Conservation (phyloP, 306 rosid species). For the Dicorynia guianensis region DNA sequence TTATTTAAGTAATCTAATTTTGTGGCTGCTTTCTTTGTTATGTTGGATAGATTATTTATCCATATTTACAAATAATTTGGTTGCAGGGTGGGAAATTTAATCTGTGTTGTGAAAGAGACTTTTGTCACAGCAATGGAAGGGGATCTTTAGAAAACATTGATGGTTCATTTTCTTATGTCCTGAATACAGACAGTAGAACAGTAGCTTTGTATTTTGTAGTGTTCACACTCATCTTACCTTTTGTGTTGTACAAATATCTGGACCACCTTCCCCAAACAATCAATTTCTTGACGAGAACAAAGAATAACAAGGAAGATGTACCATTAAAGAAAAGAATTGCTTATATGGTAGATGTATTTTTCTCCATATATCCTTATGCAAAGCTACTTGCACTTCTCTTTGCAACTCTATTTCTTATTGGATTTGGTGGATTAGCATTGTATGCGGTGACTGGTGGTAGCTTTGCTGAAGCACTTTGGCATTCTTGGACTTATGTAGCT, state of each 20-base stretch:
- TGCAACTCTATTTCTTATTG: slow-evolving; percentile 90
- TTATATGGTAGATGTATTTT: slow-evolving; percentile 87
- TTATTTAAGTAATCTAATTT: background rate
- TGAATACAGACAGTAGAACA: slow-evolving; percentile 63
- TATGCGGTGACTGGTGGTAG: slow-evolving; percentile 91
- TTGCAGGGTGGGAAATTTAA: slow-evolving; percentile 65
- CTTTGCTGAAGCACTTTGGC: slow-evolving; percentile 96
- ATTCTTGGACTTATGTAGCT: slow-evolving; percentile 96
- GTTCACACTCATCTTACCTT: slow-evolving; percentile 68
- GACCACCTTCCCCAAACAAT: slow-evolving; percentile 71
- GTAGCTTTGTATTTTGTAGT: slow-evolving; percentile 73
- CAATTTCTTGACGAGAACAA: slow-evolving; percentile 59
- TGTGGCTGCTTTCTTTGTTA: slow-evolving; percentile 3
- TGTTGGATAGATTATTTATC: slow-evolving; percentile 10
- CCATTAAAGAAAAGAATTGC: slow-evolving; percentile 92
- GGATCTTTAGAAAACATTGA: slow-evolving; percentile 33
- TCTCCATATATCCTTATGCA: slow-evolving; percentile 95
- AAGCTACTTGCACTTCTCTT: slow-evolving; percentile 95
- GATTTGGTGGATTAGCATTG: slow-evolving; percentile 90
- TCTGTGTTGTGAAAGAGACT: slow-evolving; percentile 46
- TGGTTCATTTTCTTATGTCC: slow-evolving; percentile 40
- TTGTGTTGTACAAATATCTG: slow-evolving; percentile 76
- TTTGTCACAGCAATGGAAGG: slow-evolving; percentile 38
- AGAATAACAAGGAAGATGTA: slow-evolving; percentile 76
- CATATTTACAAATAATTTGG: background rate